phyloP scores from a whole-genome alignment of 169 alveolate genomes.

The Eimeria nieschulzi region DNA sequence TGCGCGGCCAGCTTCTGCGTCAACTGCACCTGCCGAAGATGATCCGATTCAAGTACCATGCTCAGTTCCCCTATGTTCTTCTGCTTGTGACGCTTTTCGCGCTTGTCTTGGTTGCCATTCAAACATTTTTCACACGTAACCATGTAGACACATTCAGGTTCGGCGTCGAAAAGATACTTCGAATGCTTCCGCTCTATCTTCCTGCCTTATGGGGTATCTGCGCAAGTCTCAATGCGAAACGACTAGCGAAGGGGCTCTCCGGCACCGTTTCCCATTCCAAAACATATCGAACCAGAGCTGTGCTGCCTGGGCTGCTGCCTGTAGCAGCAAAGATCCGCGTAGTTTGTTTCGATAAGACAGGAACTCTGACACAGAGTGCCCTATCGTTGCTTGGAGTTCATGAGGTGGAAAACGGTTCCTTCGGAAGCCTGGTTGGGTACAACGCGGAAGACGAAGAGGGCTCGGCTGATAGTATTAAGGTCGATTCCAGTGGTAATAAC shows the following conservation, averaged over 20 bases:
- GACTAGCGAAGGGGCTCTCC: background rate
- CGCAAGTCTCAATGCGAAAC: constrained; percentile 10
- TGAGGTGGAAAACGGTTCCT: constrained; percentile 5
- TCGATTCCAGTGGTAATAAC: background rate
- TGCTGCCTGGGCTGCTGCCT: constrained; percentile 55
- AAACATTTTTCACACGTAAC: background rate
- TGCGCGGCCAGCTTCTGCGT: constrained; percentile 47
- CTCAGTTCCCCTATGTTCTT: background rate
- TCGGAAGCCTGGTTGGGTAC: background rate
- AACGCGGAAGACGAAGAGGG: background rate
- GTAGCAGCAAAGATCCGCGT: constrained; percentile 50
- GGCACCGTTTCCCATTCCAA: background rate
- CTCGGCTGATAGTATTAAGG: background rate
- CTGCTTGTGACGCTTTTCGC: background rate
- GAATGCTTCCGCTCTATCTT: constrained; percentile 40
- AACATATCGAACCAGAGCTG: background rate
- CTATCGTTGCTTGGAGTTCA: constrained; percentile 37
- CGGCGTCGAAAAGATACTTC: constrained; percentile 22
- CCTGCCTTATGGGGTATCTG: constrained; percentile 61
- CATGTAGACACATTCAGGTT: background rate
- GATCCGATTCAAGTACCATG: background rate
- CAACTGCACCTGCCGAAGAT: constrained; percentile 11
- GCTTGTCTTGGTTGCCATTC: constrained; percentile 11
- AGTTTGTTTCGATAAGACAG: constrained; percentile 60
- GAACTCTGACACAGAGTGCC: constrained; percentile 41